Conservation (phyloP, 2,329 filamentous ascomycete species). For the Lecanicillium sp. region DNA sequence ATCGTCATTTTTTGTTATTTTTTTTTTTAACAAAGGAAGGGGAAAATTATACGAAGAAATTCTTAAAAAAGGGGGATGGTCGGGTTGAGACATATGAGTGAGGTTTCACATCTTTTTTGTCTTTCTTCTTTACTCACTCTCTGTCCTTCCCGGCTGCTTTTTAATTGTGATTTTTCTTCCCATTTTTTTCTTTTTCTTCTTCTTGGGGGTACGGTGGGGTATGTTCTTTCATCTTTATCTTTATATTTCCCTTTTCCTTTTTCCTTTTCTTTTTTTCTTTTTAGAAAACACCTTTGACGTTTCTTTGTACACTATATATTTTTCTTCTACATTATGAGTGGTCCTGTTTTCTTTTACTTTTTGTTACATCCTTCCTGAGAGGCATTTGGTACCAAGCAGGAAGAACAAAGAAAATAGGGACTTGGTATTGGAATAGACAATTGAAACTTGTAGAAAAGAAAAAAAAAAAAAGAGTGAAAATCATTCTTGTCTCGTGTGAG, state of each 20-base stretch:
- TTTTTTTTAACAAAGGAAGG: neutral
- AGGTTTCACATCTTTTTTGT: neutral
- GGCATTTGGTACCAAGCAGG: neutral
- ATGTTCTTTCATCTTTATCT: neutral
- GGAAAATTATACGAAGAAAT: too few relatives aligned
- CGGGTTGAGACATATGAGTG: slow-evolving; percentile 1
- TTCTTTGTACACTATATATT: slow-evolving; percentile 8
- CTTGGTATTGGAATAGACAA: slow-evolving; percentile 10
- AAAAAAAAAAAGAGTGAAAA: too few relatives aligned
- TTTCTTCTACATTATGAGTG: slow-evolving; percentile 4
- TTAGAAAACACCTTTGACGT: neutral
- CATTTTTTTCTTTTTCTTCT: neutral
- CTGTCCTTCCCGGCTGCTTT: neutral
- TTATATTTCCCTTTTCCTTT: neutral
- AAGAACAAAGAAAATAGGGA: slow-evolving; percentile 1
- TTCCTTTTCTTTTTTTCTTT: neutral
- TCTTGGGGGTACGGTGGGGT: neutral
- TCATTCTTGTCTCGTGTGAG: too few relatives aligned
- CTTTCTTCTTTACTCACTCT: neutral
- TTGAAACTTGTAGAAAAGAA: neutral
- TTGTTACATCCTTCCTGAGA: too few relatives aligned
- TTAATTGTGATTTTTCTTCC: neutral
- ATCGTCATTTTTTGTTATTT: neutral
- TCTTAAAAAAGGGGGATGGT: neutral
- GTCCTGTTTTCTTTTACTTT: neutral